Percentiles rank a stretch among this genome's conserved stretches.
Conservation (phyloP, 2,329 filamentous ascomycete genomes). For the Niveomyces coronatus region DNA sequence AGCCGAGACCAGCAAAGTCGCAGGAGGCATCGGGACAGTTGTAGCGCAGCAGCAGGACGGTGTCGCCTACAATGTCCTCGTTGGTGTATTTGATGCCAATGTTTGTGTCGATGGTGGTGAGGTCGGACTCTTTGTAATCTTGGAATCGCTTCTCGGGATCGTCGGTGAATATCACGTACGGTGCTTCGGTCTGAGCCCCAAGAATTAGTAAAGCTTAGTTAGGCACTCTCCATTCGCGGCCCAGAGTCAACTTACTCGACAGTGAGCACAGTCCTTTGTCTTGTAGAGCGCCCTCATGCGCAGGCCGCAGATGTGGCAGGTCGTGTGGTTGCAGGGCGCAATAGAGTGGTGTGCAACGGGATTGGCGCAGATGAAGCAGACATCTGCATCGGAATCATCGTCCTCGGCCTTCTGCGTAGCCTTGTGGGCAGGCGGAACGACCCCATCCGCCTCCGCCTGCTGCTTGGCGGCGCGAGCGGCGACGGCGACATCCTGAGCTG, state of each 20-base stretch:
- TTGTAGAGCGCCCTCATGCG: conserved; percentile 91
- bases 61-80: conserved; percentile 83
- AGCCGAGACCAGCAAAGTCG: conserved; percentile 66
- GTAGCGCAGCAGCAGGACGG: conserved; percentile 76
- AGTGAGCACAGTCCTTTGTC: conserved; percentile 93
- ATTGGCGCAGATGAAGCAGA: conserved; percentile 97
- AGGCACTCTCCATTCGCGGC: not conserved
- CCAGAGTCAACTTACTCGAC: conserved; percentile 51
- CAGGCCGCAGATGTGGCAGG: conserved; percentile 91
- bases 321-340: conserved; percentile 89
- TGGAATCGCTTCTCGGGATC: conserved; percentile 72
- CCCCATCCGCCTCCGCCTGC: conserved; percentile 20
- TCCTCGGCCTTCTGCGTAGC: conserved; percentile 23
- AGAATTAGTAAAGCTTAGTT: not conserved
- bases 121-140: conserved; percentile 65
- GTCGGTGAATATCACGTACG: conserved; percentile 87
- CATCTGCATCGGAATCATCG: conserved; percentile 53
- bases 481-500: conserved; percentile 21
- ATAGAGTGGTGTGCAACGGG: conserved; percentile 79
- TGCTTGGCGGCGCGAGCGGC: conserved; percentile 23
- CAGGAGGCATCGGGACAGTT: conserved; percentile 83
- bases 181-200: conserved; percentile 46
- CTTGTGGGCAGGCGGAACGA: conserved; percentile 14
- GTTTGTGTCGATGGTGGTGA: conserved; percentile 69
- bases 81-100: conserved; percentile 88